Evolutionary conservation across 306 rosid genomes (phyloP), one percentile per base, ranked within the genome.

Genomic region (Prunus persica): DNA sequence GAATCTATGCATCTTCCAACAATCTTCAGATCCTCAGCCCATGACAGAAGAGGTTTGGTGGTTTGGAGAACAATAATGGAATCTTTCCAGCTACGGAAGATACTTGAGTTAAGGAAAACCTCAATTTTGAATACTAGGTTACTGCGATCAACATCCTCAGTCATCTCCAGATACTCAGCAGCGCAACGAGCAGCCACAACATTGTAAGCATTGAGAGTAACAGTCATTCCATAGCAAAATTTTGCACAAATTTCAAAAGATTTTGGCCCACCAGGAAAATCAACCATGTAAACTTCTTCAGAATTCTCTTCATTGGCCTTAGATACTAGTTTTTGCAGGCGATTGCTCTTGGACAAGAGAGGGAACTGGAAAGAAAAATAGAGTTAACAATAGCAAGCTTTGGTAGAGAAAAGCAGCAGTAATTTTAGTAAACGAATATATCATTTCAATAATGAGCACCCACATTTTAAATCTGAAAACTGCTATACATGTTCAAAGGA

Each of bases 101-200:
- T 96, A 71, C 99, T 88, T 0, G 99, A 96, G 77, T 92, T 96
- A 30, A 96, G 93, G 80, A 96, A 96, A 63, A 96, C 99, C 73
- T 96, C 99, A 45, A 96, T 93, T 79, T 96, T 96, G 58, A 88
- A 92, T 69, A 96, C 72, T 64, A 96, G 84, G 83, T 96, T 96
- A 70, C 99, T 96, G 69, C 63, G 84, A 50, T 96, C 99, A 62
- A 91, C 76, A 83, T 88, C 89, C 87, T 96, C 98, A 0, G 89
- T 91, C 99, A 96, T 96, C 83, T 92, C 91, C 25, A 96, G 97
- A 76, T 84, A 92, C 85, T 92, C 99, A 11, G 99, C 93, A 0
- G 96, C 99, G 74, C 98, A 96, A 19, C 99, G 93, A 76, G 89
- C 97, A 74, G 97, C 98, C 87, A 92, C 99, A 8, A 96, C 97